A percentile compares a stretch with the other conserved stretches of the same genome.
phyloP scores from a whole-genome alignment of 2,329 filamentous ascomycete species.

The Fonsecaea pugnacius region DNA sequence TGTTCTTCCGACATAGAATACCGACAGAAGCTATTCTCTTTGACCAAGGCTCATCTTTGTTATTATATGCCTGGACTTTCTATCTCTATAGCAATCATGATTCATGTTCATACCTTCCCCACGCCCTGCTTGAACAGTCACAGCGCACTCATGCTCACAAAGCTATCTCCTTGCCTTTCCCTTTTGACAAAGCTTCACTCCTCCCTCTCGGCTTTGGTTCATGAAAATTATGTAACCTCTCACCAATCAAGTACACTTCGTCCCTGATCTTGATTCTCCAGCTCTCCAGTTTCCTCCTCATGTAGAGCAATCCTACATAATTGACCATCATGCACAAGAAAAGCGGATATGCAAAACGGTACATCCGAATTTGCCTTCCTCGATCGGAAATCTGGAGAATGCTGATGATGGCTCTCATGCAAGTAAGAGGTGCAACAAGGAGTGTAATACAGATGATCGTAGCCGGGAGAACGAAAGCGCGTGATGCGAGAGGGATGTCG shows the following conservation, averaged over 20 bases:
- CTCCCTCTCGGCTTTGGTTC: constrained; percentile 45
- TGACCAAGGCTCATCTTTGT: background rate
- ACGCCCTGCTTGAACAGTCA: background rate
- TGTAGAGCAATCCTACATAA: constrained; percentile 37
- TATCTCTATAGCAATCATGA: background rate
- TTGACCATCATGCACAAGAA: constrained; percentile 53
- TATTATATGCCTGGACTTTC: background rate
- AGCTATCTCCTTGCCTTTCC: constrained; percentile 22
- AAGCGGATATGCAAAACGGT: constrained; percentile 75
- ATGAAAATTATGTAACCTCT: constrained; percentile 92
- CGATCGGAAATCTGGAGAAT: constrained; percentile 13
- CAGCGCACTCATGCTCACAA: background rate
- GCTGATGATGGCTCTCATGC: constrained; percentile 47
- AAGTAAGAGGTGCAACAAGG: constrained; percentile 69
- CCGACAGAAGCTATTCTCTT: background rate
- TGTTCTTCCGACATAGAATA: background rate
- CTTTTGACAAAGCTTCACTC: background rate
- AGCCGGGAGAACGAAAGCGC: constrained; percentile 82
- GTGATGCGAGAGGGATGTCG: constrained; percentile 76
- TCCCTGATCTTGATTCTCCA: constrained; percentile 86
- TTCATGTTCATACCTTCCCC: background rate
- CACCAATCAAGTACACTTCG: constrained; percentile 94
- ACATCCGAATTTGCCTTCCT: constrained; percentile 51
- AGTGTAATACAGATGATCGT: constrained; percentile 65
- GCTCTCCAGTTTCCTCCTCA: constrained; percentile 63